Evolutionary conservation across 2,329 filamentous ascomycete species (phyloP).

Genomic region (Xylariaceae sp.): DNA sequence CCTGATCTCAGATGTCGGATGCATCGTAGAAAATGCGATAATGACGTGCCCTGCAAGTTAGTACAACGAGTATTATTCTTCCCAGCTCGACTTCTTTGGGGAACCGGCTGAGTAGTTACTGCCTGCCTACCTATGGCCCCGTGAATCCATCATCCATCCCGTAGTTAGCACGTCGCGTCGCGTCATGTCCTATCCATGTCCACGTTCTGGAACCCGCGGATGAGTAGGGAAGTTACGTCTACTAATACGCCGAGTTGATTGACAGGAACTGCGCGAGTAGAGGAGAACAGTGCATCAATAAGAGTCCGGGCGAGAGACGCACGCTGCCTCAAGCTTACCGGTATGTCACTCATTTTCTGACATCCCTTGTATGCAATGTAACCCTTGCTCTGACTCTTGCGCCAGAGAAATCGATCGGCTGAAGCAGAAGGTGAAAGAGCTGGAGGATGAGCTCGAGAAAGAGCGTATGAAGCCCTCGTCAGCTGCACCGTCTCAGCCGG

Average conservation of each 20-base stretch:
- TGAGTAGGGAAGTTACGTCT: neutral
- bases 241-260: constrained; percentile 6
- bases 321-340: constrained; percentile 30
- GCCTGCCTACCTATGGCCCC: too few species aligned
- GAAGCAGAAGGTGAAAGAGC: constrained; percentile 30
- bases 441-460: constrained; percentile 29
- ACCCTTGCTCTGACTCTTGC: constrained; percentile 2
- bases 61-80: constrained; percentile 6
- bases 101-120: neutral
- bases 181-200: too few species aligned
- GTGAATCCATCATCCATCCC: too few species aligned
- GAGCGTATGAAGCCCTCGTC: constrained; percentile 8
- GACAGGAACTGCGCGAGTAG: constrained; percentile 34
- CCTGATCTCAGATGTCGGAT: constrained; percentile 33
- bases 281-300: constrained; percentile 34
- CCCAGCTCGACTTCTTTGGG: neutral
- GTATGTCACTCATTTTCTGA: constrained; percentile 9
- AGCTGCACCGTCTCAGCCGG: neutral
- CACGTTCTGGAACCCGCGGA: neutral
- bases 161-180: too few species aligned
- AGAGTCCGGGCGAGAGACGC: constrained; percentile 30
- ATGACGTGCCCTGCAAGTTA: constrained; percentile 34
- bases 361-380: neutral
- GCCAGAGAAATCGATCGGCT: constrained; percentile 35
- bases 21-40: constrained; percentile 40